phyloP scores from a whole-genome alignment of 1,284 basidiomycete species.

The Porogramme epimiltina region DNA sequence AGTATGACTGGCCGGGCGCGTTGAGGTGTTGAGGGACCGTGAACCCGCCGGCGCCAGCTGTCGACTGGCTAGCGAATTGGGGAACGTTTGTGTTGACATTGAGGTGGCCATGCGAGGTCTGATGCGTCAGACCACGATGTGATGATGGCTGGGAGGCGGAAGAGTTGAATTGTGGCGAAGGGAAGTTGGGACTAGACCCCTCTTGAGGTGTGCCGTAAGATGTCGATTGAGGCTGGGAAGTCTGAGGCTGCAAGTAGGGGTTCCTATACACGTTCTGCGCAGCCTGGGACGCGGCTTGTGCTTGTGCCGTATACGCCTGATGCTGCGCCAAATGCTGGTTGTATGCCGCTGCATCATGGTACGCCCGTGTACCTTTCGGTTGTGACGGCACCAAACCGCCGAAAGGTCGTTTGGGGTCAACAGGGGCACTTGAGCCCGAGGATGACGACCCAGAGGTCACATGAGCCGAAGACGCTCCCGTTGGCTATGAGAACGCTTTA shows the following conservation, averaged over 20 bases:
- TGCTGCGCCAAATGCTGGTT: conserved; percentile 95
- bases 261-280: conserved; percentile 70
- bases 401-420: conserved; percentile 87
- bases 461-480: conserved; percentile 34
- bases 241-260: conserved; percentile 62
- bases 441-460: conserved; percentile 19
- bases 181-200: conserved; percentile 26
- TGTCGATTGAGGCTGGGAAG: conserved; percentile 34
- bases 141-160: conserved; percentile 29
- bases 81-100: conserved; percentile 39
- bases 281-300: conserved; percentile 67
- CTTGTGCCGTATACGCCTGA: conserved; percentile 89
- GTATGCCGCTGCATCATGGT: conserved; percentile 92
- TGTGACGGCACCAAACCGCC: conserved; percentile 89
- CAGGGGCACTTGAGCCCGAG: conserved; percentile 13
- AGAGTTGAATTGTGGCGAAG: conserved; percentile 32
- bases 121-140: conserved; percentile 41
- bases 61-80: conserved; percentile 43
- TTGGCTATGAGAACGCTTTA: conserved; percentile 44
- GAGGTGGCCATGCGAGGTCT: conserved; percentile 52
- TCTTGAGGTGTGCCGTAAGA: conserved; percentile 27
- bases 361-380: conserved; percentile 80
- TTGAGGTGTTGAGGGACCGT: conserved; percentile 40
- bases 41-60: conserved; percentile 29
- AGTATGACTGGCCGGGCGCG: conserved; percentile 68